phyloP scores from a whole-genome alignment of 2,329 filamentous ascomycete genomes.

The Fusarium keratoplasticum region DNA sequence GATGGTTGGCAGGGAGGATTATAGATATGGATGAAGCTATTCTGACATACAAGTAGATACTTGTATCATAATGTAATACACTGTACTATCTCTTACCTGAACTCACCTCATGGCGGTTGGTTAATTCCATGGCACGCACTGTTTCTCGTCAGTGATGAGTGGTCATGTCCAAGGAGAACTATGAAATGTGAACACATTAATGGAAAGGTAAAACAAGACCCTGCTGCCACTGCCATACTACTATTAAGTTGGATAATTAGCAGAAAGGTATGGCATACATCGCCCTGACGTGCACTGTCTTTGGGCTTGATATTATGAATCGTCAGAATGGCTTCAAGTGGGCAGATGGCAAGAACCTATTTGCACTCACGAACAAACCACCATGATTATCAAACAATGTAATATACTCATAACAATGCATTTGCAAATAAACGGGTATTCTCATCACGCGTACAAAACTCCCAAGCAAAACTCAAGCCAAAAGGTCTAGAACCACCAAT shows the following conservation, averaged over 20 bases:
- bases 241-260: not conserved
- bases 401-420: conserved; percentile 14
- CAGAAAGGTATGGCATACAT: not conserved
- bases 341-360: not conserved
- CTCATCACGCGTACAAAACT: conserved; percentile 23
- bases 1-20: not conserved
- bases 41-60: not conserved
- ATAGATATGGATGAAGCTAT: not conserved
- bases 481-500: conserved; percentile 10
- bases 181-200: not conserved
- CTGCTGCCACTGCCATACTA: not conserved
- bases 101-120: not conserved
- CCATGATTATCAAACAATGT: not conserved
- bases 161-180: not conserved
- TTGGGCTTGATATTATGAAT: not conserved
- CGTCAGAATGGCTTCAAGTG: not conserved
- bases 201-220: not conserved
- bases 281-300: too few species aligned
- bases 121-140: not conserved
- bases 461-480: conserved; percentile 3
- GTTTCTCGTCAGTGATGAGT: not conserved
- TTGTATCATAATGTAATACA: not conserved
- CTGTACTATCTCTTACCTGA: not conserved
- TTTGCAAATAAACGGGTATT: conserved; percentile 23
- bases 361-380: not conserved